These are phyloP conservation scores for Prosopis cineraria DNA, from an alignment of 306 rosid species.

Conservation along the genomic window DNA sequence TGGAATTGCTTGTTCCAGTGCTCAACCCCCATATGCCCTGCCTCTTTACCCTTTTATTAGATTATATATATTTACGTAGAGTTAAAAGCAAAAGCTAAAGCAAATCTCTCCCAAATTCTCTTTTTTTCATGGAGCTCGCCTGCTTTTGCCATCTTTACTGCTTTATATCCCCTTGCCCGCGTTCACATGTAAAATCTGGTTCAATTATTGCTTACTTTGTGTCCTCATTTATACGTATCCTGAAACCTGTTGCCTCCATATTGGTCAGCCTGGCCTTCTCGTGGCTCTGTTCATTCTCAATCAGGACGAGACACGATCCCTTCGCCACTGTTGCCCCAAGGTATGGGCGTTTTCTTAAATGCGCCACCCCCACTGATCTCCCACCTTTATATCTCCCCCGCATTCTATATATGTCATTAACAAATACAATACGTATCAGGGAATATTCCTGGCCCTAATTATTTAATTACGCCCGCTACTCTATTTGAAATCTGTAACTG, in stretches of 20 bases:
- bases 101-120: neutral
- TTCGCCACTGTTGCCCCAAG: neutral
- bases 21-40: neutral
- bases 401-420: neutral
- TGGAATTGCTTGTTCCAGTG: neutral
- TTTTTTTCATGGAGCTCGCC: neutral
- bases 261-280: neutral
- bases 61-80: neutral
- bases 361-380: neutral
- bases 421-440: neutral
- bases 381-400: neutral
- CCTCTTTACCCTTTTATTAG: neutral
- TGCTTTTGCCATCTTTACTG: slow-evolving; percentile 5
- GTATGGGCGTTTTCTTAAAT: neutral
- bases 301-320: neutral
- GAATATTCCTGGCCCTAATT: neutral
- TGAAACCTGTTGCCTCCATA: slow-evolving; percentile 17
- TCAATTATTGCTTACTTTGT: slow-evolving; percentile 33
- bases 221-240: neutral
- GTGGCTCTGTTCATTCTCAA: slow-evolving; percentile 10
- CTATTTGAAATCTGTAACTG: neutral
- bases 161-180: slow-evolving; percentile 37
- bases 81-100: slow-evolving; percentile 1
- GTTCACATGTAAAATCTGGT: slow-evolving; percentile 37
- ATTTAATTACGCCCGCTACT: neutral